phyloP scores from a whole-genome alignment of 176 grass and related monocot species.

The Echinochloa phyllopogon region DNA sequence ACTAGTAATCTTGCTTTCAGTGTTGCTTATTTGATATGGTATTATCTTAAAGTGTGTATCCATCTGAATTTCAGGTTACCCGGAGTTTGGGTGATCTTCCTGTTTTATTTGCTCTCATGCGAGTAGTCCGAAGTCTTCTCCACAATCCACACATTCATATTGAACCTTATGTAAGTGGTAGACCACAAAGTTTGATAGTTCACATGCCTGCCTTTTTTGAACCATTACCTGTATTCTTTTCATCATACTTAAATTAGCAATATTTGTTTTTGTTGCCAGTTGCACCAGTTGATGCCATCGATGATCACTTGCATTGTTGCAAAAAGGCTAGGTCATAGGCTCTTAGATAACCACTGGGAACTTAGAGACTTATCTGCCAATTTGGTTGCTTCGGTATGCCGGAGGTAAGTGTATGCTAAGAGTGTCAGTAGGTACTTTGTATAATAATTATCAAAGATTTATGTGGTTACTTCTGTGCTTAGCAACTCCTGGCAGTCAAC shows the following conservation, averaged over 20 bases:
- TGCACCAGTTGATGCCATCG: conserved; percentile 94
- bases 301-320: conserved; percentile 87
- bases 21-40: neutral
- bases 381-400: conserved; percentile 82
- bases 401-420: conserved; percentile 59
- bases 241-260: conserved; percentile 22
- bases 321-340: conserved; percentile 80
- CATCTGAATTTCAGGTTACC: conserved; percentile 68
- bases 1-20: conserved; percentile 1
- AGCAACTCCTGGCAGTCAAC: neutral
- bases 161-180: conserved; percentile 93
- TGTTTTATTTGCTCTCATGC: conserved; percentile 92
- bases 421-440: neutral
- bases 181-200: neutral
- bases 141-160: conserved; percentile 94
- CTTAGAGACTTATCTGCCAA: conserved; percentile 90
- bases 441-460: neutral
- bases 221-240: neutral
- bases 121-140: conserved; percentile 83
- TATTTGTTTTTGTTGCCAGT: conserved; percentile 55
- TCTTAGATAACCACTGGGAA: conserved; percentile 93
- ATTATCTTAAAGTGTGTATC: conserved; percentile 38
- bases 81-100: conserved; percentile 84
- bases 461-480: neutral
- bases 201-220: neutral